Percentiles rank a stretch among this genome's conserved stretches.
Evolutionary conservation across 2,329 filamentous ascomycete species (phyloP).

Genomic region (Beauveria medogensis): DNA sequence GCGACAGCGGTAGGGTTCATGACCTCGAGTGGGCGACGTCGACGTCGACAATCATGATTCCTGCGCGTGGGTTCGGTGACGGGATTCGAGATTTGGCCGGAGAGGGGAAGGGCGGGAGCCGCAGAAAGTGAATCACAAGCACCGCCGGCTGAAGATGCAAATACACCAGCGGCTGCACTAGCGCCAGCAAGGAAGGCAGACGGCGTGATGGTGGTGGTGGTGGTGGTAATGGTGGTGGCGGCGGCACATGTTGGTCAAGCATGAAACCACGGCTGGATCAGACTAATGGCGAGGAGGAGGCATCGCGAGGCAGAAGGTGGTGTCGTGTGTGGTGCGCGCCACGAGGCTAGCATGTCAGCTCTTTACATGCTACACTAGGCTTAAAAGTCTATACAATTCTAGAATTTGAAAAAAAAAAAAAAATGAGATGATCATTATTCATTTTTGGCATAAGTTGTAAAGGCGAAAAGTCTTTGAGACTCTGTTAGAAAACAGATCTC

Average conservation of each 20-base stretch:
- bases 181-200: background rate
- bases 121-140: background rate
- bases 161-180: conserved; percentile 3
- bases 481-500: background rate
- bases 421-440: no score
- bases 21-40: conserved; percentile 3
- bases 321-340: background rate
- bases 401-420: no score
- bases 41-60: conserved; percentile 1
- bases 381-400: no score
- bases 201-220: background rate
- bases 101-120: background rate
- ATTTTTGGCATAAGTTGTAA: no score
- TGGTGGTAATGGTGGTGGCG: background rate
- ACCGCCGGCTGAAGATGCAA: background rate
- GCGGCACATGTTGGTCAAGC: conserved; percentile 4
- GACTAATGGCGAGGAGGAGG: background rate
- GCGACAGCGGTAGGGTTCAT: background rate
- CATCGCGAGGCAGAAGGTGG: background rate
- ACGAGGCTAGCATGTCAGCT: background rate
- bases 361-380: no score
- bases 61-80: background rate
- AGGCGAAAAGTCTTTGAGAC: no score
- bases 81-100: background rate
- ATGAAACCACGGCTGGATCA: conserved; percentile 1